Base-by-base conservation (phyloP, 1,139 yeast species). In the Yamadazyma sp. region DNA sequence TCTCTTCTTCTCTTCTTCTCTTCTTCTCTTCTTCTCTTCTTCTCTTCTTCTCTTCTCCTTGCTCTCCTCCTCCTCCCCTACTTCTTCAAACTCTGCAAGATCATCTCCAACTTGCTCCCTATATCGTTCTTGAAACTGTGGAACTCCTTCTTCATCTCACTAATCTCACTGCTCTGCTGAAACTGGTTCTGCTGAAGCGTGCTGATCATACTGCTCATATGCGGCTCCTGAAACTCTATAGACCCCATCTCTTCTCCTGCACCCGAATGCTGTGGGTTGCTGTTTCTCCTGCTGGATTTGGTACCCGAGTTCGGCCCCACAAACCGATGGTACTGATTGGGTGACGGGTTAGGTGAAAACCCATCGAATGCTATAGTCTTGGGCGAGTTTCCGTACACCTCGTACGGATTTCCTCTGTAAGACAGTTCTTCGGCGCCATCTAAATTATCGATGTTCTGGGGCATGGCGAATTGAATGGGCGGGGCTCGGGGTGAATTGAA, bases 61-160 rank as follows among this genome's bases (percentile, higher is more conserved):
- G 7, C 14, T 15, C 20, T 13, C 7, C 20, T 29, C 18, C 11
- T 11, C 9, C 15, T 12, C 10, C 15, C 12, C 10, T n/a, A n/a
- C n/a, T n/a, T n/a, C 11, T 29, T 14, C 24, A 32, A 32, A 6
- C 27, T 32, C 11, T 37, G 38, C 6, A 42, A 32, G 18, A 51
- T 36, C 34, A 44, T 46, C 14, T 47, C 47, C 9, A 52, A 27
- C 29, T 41, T 45, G 11, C 36, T 18, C 6, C 45, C 40, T 10
- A 49, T 31, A 8, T 51, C 51, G 14, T 34, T 33, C 31, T 47
- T 51, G 31, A 51, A 52, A 15, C 40, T 37, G 26, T 45, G 29
- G 31, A 52, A 42, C 33, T 52, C 57, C 22, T 43, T 45, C 25
- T 46, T 41, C 24, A 52, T 40, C 22, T 47, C 51, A 25, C 41